Evolutionary conservation across 345 rosid species (phyloP).

Genomic region (Reutealis trisperma): DNA sequence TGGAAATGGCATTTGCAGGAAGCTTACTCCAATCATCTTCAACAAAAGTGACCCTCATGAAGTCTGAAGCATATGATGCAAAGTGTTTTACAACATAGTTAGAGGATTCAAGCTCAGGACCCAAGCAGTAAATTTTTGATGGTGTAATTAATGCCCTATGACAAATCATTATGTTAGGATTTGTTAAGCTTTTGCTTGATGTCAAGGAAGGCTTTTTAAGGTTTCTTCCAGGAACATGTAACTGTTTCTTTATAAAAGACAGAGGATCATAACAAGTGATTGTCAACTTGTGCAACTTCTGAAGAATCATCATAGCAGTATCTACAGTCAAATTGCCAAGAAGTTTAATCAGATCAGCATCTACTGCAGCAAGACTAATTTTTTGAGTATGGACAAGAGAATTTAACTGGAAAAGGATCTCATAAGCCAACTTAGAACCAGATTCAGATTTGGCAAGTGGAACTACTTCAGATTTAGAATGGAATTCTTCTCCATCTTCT

Average conservation of each 20-base stretch:
- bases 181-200: constrained; percentile 37
- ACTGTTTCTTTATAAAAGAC: constrained; percentile 50
- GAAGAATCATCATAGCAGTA: constrained; percentile 53
- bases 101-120: constrained; percentile 89
- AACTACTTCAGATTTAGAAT: constrained; percentile 51
- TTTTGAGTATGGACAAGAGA: constrained; percentile 79
- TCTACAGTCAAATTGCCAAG: constrained; percentile 48
- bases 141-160: constrained; percentile 86
- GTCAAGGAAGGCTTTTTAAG: constrained; percentile 40
- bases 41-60: constrained; percentile 82
- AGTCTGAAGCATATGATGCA: constrained; percentile 74
- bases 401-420: constrained; percentile 78
- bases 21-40: constrained; percentile 97
- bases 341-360: constrained; percentile 42
- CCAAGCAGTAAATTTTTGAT: constrained; percentile 77
- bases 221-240: constrained; percentile 41
- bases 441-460: constrained; percentile 55
- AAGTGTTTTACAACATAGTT: constrained; percentile 84
- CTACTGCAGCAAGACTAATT: constrained; percentile 60
- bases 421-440: constrained; percentile 52
- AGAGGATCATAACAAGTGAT: constrained; percentile 65
- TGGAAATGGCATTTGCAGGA: constrained; percentile 64
- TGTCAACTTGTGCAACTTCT: constrained; percentile 66
- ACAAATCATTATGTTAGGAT: constrained; percentile 68
- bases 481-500: constrained; percentile 47